These are phyloP conservation scores for Paratinospora sagittata DNA, from an alignment of 164 flowering plant genomes.

Conservation along the genomic window DNA sequence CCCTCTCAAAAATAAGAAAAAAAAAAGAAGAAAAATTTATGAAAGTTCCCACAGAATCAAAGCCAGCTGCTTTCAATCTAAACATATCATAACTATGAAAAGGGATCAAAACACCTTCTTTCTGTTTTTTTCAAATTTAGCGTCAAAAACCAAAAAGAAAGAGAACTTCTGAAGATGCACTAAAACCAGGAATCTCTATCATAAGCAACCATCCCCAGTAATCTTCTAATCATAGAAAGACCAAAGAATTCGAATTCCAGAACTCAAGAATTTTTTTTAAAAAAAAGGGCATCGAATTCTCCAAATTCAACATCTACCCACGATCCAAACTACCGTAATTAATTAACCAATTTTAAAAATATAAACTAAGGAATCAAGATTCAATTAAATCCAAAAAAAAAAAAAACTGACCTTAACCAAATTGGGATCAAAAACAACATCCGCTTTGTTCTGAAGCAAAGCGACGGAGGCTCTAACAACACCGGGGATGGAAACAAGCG, in stretches of 20 bases:
- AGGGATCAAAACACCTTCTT: no score
- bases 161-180: background rate
- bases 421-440: slow-evolving; percentile 64
- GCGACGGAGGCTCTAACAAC: slow-evolving; percentile 77
- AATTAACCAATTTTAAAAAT: no score
- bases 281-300: background rate
- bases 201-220: no score
- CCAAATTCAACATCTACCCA: background rate
- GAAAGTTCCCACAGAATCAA: no score
- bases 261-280: no score
- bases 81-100: no score
- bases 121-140: no score
- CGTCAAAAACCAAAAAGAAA: background rate
- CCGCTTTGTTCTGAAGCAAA: slow-evolving; percentile 81
- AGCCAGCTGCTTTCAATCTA: no score
- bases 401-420: slow-evolving; percentile 42
- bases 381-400: background rate
- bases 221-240: no score
- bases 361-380: background rate
- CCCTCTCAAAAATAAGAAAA: background rate
- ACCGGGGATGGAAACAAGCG: slow-evolving; percentile 46
- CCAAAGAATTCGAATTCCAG: no score
- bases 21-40: background rate
- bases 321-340: background rate
- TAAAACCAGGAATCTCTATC: background rate